Conservation (phyloP, 345 rosid genomes). For the Trapa incisa region DNA sequence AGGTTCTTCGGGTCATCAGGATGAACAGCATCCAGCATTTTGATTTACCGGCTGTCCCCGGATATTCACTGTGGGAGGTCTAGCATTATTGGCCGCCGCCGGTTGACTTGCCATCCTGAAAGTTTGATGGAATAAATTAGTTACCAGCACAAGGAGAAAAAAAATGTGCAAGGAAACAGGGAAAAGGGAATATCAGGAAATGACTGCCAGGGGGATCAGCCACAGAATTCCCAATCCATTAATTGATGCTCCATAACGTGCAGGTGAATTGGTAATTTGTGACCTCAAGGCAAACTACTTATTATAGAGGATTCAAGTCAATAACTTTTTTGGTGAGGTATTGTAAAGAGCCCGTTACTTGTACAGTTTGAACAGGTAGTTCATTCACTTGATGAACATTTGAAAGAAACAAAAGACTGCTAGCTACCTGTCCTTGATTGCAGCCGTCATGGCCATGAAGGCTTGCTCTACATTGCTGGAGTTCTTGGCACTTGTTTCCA, state of each 20-base stretch:
- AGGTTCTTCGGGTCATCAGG: too few relatives aligned
- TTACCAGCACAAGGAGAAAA: background rate
- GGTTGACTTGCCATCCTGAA: slow-evolving; percentile 74
- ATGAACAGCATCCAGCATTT: too few relatives aligned
- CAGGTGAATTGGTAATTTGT: background rate
- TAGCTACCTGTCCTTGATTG: slow-evolving; percentile 47
- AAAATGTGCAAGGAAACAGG: background rate
- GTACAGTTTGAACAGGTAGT: too few relatives aligned
- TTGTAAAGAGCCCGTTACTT: too few relatives aligned
- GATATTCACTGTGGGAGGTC: slow-evolving; percentile 16
- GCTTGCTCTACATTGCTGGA: slow-evolving; percentile 68
- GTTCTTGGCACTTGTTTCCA: slow-evolving; percentile 73
- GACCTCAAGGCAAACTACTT: background rate
- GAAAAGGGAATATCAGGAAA: background rate
- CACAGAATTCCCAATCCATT: background rate
- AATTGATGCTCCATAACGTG: background rate
- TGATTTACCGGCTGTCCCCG: too few relatives aligned
- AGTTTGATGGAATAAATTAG: background rate
- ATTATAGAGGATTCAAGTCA: too few relatives aligned
- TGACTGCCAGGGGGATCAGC: background rate
- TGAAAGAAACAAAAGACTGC: background rate
- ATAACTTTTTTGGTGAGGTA: background rate
- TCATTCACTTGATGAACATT: background rate
- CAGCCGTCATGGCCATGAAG: slow-evolving; percentile 79
- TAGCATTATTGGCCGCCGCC: slow-evolving; percentile 27